Evolutionary conservation across 192 early-diverging fungal genomes (phyloP), one percentile per base, ranked within the genome.

Genomic region (Podila minutissima): DNA sequence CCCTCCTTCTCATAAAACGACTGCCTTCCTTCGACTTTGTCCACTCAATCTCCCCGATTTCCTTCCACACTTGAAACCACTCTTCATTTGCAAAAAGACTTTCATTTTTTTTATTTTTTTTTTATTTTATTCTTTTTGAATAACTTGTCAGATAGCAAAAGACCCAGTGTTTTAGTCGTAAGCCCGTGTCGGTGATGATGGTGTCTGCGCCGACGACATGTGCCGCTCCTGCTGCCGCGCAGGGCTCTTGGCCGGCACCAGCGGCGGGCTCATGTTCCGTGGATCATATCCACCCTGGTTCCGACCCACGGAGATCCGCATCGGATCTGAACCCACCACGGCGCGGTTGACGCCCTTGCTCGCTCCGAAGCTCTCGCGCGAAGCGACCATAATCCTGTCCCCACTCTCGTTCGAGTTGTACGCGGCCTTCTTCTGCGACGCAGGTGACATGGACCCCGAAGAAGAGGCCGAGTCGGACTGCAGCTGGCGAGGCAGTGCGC

Each of bases 161-260:
- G 10, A 12, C 38, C 2, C 38, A 41, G 38, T 41, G 33, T 35
- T 7, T 37, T 17, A 17, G 1, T 46, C 41, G 1, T 31, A 24
- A n/a, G 32, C 26, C 13, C 8, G 64, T 60, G 59, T 17, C 11
- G 59, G 24, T 20, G 35, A 37, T 63, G 62, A 13, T n/a, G 62
- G 20, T 8, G 35, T 10, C 32, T 22, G 53, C 53, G 31, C 6
- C 35, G 35, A 6, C 35, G 35, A 33, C 35, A 22, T 26, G 69
- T 19, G 13, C 50, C 19, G 24, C 28, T 19, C 41, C 9, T 55
- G 49, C 5, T 55, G 49, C 15, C 76, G 64, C 1, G 76, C 76
- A 31, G 66, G 76, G n/a, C 70, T 79, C 70, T 79, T 79, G 4
- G 12, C 11, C 2, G 76, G 76, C 55, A 79, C 50, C 28, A 57